These are phyloP conservation scores for Phytopythium boreale DNA, from an alignment of 352 stramenopile genomes.

Conservation along the genomic window DNA sequence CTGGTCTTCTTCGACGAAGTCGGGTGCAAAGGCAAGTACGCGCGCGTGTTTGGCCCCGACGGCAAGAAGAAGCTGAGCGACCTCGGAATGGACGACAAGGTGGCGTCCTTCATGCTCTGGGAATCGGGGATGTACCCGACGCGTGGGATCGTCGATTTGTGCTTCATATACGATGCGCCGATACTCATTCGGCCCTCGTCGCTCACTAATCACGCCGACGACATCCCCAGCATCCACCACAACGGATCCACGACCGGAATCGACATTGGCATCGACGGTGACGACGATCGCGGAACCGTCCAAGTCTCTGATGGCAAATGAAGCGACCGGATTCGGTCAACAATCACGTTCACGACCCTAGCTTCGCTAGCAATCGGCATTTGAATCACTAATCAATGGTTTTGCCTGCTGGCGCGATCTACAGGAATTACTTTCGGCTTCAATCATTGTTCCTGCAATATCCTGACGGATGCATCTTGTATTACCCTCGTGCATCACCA, in stretches of 20 bases:
- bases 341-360: no score
- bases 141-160: conserved; percentile 7
- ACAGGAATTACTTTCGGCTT: no score
- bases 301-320: not conserved
- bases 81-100: not conserved
- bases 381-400: no score
- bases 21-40: not conserved
- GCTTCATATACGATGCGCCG: not conserved
- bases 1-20: not conserved
- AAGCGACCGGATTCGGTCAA: no score
- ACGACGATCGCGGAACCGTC: not conserved
- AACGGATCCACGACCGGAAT: not conserved
- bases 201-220: not conserved
- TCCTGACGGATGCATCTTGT: no score
- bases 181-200: not conserved
- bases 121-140: conserved; percentile 20
- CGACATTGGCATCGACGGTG: not conserved
- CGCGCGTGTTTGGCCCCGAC: not conserved
- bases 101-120: conserved; percentile 20
- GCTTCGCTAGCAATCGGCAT: no score
- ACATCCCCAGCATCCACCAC: not conserved
- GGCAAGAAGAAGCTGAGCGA: not conserved
- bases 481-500: no score
- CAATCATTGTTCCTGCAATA: no score
- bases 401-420: no score